A percentile compares a stretch with the other conserved stretches of the same genome.
Conservation (phyloP, 306 rosid genomes). For the Amphicarpaea edgeworthii region DNA sequence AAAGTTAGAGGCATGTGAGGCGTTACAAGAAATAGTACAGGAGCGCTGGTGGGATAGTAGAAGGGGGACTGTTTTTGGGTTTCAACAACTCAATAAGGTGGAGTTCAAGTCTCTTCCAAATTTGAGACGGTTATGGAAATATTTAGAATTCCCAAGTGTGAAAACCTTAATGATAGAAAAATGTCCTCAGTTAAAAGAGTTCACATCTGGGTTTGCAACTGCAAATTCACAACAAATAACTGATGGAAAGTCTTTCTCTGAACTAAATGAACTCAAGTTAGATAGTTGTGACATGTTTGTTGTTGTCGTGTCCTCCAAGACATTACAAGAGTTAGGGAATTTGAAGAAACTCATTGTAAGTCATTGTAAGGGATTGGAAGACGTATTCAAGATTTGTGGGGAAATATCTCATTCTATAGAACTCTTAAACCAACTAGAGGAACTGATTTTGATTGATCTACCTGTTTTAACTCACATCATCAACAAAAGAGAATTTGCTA, state of each 20-base stretch:
- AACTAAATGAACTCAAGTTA: slow-evolving; percentile 22
- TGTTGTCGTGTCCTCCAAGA: slow-evolving; percentile 5
- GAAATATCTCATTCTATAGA: too few relatives aligned
- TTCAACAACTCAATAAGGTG: too few relatives aligned
- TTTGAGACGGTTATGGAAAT: not conserved
- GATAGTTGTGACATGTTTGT: not conserved
- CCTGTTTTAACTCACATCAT: not conserved
- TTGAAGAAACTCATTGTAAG: slow-evolving; percentile 37
- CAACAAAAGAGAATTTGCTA: not conserved
- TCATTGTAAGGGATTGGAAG: too few relatives aligned
- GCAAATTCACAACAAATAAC: fast-evolving
- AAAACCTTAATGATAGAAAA: not conserved
- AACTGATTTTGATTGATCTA: not conserved
- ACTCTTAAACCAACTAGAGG: not conserved
- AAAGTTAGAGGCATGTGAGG: not conserved
- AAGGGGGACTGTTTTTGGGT: too few relatives aligned
- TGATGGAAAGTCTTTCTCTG: not conserved
- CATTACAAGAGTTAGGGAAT: slow-evolving; percentile 15
- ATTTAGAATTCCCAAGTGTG: not conserved
- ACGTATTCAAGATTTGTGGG: too few relatives aligned
- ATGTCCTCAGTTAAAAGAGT: not conserved
- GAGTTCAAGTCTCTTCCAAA: not conserved
- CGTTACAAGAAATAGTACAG: not conserved
- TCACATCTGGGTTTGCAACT: too few relatives aligned
- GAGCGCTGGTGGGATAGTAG: too few relatives aligned